Conservation (phyloP, 1,139 yeast species). For the Geotrichum cucujoidarum region DNA sequence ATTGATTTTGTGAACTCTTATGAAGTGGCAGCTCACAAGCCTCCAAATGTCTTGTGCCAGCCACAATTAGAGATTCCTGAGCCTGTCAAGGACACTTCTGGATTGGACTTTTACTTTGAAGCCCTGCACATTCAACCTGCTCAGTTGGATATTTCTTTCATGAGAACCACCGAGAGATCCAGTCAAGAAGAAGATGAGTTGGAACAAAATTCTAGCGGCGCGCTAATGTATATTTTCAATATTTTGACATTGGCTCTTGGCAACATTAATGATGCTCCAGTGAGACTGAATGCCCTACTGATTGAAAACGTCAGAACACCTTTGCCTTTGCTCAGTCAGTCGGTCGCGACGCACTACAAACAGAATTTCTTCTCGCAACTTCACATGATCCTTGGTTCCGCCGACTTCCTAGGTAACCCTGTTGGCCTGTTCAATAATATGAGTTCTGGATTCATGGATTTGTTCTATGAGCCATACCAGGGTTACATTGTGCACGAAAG, state of each 20-base stretch:
- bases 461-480: slow-evolving; percentile 94
- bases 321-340: slow-evolving; percentile 61
- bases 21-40: slow-evolving; percentile 25
- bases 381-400: slow-evolving; percentile 90
- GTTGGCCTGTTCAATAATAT: slow-evolving; percentile 90
- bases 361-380: slow-evolving; percentile 89
- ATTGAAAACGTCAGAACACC: slow-evolving; percentile 89
- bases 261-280: slow-evolving; percentile 94
- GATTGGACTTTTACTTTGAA: slow-evolving; percentile 82
- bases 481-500: slow-evolving; percentile 91
- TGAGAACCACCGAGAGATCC: slow-evolving; percentile 69
- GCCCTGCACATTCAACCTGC: slow-evolving; percentile 89
- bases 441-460: slow-evolving; percentile 91
- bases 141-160: slow-evolving; percentile 81
- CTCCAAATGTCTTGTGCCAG: slow-evolving; percentile 49
- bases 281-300: slow-evolving; percentile 75
- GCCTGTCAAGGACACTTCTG: slow-evolving; percentile 55
- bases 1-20: slow-evolving; percentile 63
- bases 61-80: slow-evolving; percentile 61
- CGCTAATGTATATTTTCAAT: slow-evolving; percentile 67
- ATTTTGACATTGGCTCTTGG: slow-evolving; percentile 95
- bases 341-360: slow-evolving; percentile 78
- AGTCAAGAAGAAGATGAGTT: slow-evolving; percentile 46
- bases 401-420: slow-evolving; percentile 94
- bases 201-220: slow-evolving; percentile 48